Evolutionary conservation across 2,329 filamentous ascomycete genomes (phyloP), one percentile per base, ranked within the genome.

Genomic region (Alternaria atra): DNA sequence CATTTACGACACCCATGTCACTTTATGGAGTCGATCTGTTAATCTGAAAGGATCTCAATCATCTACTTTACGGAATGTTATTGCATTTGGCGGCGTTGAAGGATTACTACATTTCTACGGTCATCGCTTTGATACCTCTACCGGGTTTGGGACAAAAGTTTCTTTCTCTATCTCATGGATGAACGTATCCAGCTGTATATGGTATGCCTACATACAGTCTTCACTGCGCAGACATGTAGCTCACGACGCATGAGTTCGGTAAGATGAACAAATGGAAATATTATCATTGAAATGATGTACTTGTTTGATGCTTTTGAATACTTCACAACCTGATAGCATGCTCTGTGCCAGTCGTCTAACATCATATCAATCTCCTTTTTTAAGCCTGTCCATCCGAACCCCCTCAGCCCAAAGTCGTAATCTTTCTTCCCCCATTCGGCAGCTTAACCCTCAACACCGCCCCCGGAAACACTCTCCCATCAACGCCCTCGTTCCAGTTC

Each of bases 401-500:
- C 39, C 17, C 17, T 48, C 30, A n/a, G 8, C 12, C 12, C 6
- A 23, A 48, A 20, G 4, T 23, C 7, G 0, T 50, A 7, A 80
- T 80, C 69, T 83, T 82, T 9, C 52, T 78, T 9, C 77, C 79
- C n/a, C 73, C 73, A 4, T 43, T 48, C 2, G 78, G 79, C 61
- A 84, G 52, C 67, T 77, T 82, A 7, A 74, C 75, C 64, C 80
- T 77, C 66, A 84, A 60, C 46, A 84, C 80, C n/a, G 81, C 73
- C 1, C 82, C 82, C 0, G 82, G 83, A 64, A 81, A 69, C 5
- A 69, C 58, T 52, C 82, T 76, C 30, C 74, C 61, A 71, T 84
- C 83, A 3, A 78, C 71, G 0, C 82, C 81, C 63, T 80, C 67
- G 61, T 85, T 84, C 82, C 82, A 84, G 55, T 79, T 76, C 3